Evolutionary conservation across 805 yeast genomes (phyloP), one percentile per base, ranked within the genome.

Genomic region (Kodamaea sagamina): DNA sequence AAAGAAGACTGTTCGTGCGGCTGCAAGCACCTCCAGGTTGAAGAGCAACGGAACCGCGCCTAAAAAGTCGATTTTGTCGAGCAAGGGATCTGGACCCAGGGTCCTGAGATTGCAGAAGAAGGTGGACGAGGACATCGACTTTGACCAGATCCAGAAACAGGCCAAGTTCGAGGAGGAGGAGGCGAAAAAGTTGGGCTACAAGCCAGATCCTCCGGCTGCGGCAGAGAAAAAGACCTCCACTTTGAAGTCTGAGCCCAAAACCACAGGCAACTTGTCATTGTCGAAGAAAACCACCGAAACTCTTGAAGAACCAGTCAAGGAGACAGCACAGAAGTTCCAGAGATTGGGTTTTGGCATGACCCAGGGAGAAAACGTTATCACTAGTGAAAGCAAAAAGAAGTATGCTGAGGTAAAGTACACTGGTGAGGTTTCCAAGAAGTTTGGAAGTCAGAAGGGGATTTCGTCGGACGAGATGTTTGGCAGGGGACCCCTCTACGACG

Each of bases 381-480:
- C 74, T 36, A 70, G 74, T 7, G 63, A 71, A 29, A 62, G 57
- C 42, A 54, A 62, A 15, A 45, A 57, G 49, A 71, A 75, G 32
- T 78, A 79, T 21, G 66, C 78, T 28, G 82, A 79, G 34, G 79
- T 77, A 42, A 74, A 75, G 53, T 85, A 85, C 61, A 81, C 89
- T 1, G 93, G 93, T 27, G 83, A 82, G 51, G 86, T 86, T 22
- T 81, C 79, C 28, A 74, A 71, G 57, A 87, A 89, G 68, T 93
- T 78, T 61, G 97, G 97, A 44, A 71, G 70, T 31, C 97, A 90
- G 62, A 92, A 88, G 75, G 96, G 90, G 37, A 93, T 93, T 50
- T 93, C 98, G 0, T 90, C 97, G 1, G 98, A 93, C 66, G 95
- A 90, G 68, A 81, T 79, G 57, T 93, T 93, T 64, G 97, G 97